Percentiles rank a stretch among this genome's conserved stretches.
phyloP scores from a whole-genome alignment of 2,329 filamentous ascomycete genomes.

The Macrophomina phaseolina region DNA sequence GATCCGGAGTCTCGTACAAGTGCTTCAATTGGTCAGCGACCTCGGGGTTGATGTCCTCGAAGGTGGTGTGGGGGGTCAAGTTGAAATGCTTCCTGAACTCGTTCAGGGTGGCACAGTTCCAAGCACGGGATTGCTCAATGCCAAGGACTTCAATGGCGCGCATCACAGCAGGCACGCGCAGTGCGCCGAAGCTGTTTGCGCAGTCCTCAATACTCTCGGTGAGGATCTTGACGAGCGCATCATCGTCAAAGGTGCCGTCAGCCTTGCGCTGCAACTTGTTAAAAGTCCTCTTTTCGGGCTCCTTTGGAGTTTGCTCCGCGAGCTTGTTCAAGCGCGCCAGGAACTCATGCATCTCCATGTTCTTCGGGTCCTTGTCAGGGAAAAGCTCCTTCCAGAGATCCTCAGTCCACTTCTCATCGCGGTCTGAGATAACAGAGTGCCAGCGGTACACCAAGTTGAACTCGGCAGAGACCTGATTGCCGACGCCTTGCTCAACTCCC shows the following conservation, averaged over 20 bases:
- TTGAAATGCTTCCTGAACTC: constrained; percentile 86
- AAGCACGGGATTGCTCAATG: constrained; percentile 76
- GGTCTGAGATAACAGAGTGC: constrained; percentile 78
- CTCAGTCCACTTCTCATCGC: constrained; percentile 82
- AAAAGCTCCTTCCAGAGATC: constrained; percentile 51
- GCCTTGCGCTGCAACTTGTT: constrained; percentile 67
- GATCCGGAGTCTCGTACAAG: constrained; percentile 76
- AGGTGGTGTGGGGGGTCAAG: constrained; percentile 74
- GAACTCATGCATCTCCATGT: constrained; percentile 65
- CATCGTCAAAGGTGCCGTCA: constrained; percentile 75
- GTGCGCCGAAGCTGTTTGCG: constrained; percentile 65
- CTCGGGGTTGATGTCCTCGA: constrained; percentile 81
- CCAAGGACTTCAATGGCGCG: constrained; percentile 79
- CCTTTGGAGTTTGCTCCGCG: constrained; percentile 64
- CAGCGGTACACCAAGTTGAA: constrained; percentile 90
- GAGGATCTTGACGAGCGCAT: constrained; percentile 75
- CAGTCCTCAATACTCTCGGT: constrained; percentile 74
- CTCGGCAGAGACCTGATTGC: constrained; percentile 84
- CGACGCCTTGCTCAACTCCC: constrained; percentile 71
- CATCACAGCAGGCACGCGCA: constrained; percentile 75
- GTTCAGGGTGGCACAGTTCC: constrained; percentile 80
- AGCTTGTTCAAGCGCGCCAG: constrained; percentile 67
- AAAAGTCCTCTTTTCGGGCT: constrained; percentile 73
- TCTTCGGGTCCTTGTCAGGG: constrained; percentile 58
- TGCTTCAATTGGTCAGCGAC: constrained; percentile 66